Evolutionary conservation across 2,329 filamentous ascomycete species (phyloP).

Genomic region (Ophiosphaerella korrae): DNA sequence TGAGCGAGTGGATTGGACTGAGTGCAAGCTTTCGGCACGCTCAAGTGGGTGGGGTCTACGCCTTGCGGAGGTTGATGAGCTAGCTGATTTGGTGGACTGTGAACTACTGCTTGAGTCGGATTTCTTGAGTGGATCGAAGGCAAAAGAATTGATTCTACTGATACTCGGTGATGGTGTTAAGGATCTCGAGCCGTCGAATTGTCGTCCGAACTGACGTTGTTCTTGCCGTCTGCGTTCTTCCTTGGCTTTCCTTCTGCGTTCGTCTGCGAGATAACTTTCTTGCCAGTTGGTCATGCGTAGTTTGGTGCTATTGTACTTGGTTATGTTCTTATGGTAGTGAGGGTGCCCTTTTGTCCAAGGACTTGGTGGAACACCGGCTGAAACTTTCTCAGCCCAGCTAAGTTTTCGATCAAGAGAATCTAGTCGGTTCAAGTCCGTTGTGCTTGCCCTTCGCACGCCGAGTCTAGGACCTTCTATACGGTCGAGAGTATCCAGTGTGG

Average conservation of each 20-base stretch:
- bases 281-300: slow-evolving; percentile 2
- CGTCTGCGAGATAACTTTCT: slow-evolving; percentile 10
- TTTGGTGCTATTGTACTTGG: neutral
- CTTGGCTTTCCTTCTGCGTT: slow-evolving; percentile 5
- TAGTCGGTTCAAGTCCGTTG: slow-evolving; percentile 4
- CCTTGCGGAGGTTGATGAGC: slow-evolving; percentile 6
- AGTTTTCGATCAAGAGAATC: neutral
- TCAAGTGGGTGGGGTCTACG: slow-evolving; percentile 7
- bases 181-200: slow-evolving; percentile 30
- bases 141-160: slow-evolving; percentile 15
- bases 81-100: slow-evolving; percentile 10
- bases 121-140: slow-evolving; percentile 8
- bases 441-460: slow-evolving; percentile 6
- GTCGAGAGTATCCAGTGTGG: slow-evolving; percentile 15
- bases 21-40: slow-evolving; percentile 8
- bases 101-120: slow-evolving; percentile 11
- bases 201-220: slow-evolving; percentile 11
- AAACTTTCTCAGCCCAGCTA: slow-evolving; percentile 7
- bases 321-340: neutral
- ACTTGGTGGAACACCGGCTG: neutral
- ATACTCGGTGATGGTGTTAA: slow-evolving; percentile 14
- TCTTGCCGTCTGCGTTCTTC: slow-evolving; percentile 11
- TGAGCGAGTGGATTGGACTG: slow-evolving; percentile 7
- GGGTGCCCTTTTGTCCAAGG: slow-evolving; percentile 3
- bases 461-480: slow-evolving; percentile 7